Conservation (phyloP, 2,329 filamentous ascomycete genomes). For the Epichloe baconii region DNA sequence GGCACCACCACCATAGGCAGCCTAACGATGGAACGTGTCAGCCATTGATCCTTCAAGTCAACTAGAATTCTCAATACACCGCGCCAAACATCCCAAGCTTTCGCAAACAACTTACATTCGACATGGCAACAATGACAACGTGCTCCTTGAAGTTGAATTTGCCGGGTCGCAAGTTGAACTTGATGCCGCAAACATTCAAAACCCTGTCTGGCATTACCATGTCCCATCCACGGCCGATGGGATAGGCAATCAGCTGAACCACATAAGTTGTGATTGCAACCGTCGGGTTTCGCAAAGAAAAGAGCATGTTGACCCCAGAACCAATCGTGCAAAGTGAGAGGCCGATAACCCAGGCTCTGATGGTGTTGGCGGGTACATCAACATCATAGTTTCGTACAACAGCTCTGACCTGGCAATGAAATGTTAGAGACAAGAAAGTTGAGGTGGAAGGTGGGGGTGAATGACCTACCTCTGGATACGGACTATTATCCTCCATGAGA, state of each 20-base stretch:
- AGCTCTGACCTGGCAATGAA: conserved; percentile 39
- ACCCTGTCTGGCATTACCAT: conserved; percentile 38
- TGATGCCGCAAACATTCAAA: conserved; percentile 37
- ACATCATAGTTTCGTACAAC: conserved; percentile 53
- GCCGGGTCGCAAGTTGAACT: conserved; percentile 43
- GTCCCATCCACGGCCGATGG: conserved; percentile 42
- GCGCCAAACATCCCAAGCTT: background rate
- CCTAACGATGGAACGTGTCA: conserved; percentile 18
- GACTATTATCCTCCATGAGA: conserved; percentile 50
- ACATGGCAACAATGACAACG: conserved; percentile 50
- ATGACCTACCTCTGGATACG: conserved; percentile 46
- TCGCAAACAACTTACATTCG: conserved; percentile 34
- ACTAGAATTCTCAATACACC: background rate
- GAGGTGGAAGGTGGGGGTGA: too few relatives aligned
- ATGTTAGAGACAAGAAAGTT: background rate
- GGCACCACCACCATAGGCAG: conserved; percentile 43
- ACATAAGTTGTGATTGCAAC: conserved; percentile 48
- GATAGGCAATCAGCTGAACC: conserved; percentile 49
- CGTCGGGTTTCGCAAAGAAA: conserved; percentile 45
- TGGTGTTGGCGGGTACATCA: conserved; percentile 50
- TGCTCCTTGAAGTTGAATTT: conserved; percentile 52
- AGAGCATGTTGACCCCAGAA: conserved; percentile 49
- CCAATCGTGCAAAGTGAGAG: conserved; percentile 47
- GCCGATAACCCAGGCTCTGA: conserved; percentile 52
- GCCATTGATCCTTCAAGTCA: background rate